A percentile compares a stretch with the other conserved stretches of the same genome.
These are phyloP conservation scores for Rhizopogon roseolus DNA, from an alignment of 768 basidiomycete species.

Conservation along the genomic window DNA sequence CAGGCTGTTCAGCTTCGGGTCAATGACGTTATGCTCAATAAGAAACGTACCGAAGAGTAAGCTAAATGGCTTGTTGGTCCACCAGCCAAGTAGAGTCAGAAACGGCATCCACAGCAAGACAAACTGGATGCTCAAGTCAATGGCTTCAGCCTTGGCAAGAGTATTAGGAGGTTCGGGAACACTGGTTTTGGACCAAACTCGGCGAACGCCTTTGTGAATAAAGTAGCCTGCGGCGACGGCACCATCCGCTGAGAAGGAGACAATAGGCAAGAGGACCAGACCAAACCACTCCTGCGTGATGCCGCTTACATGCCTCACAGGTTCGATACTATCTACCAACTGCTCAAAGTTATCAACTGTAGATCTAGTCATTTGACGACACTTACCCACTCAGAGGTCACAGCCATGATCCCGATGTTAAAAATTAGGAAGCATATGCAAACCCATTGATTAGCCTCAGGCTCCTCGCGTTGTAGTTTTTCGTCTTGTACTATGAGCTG, in stretches of 20 bases:
- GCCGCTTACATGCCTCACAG: slow-evolving; percentile 35
- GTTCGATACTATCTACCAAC: slow-evolving; percentile 63
- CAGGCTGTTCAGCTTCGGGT: neutral
- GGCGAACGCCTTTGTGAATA: neutral
- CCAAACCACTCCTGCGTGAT: slow-evolving; percentile 66
- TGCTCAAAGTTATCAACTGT: slow-evolving; percentile 16
- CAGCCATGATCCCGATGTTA: slow-evolving; percentile 58
- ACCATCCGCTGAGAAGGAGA: slow-evolving; percentile 73
- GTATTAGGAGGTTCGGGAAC: slow-evolving; percentile 41
- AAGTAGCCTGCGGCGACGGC: slow-evolving; percentile 57
- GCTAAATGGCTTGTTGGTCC: slow-evolving; percentile 51
- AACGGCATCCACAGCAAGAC: slow-evolving; percentile 77
- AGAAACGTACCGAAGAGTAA: slow-evolving; percentile 58
- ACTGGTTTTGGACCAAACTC: slow-evolving; percentile 4
- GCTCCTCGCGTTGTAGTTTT: slow-evolving; percentile 32
- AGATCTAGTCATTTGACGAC: neutral
- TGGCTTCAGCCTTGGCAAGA: slow-evolving; percentile 65
- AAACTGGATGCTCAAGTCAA: slow-evolving; percentile 78
- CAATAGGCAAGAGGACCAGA: slow-evolving; percentile 62
- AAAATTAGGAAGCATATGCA: slow-evolving; percentile 48
- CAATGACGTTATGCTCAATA: neutral
- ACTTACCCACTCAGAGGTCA: slow-evolving; percentile 67
- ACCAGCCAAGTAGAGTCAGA: slow-evolving; percentile 66
- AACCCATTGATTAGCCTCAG: slow-evolving; percentile 60
- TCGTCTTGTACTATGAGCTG: slow-evolving; percentile 31